Evolutionary conservation across 2,329 filamentous ascomycete genomes (phyloP).

Genomic region (Ceratocystis lukuohia): DNA sequence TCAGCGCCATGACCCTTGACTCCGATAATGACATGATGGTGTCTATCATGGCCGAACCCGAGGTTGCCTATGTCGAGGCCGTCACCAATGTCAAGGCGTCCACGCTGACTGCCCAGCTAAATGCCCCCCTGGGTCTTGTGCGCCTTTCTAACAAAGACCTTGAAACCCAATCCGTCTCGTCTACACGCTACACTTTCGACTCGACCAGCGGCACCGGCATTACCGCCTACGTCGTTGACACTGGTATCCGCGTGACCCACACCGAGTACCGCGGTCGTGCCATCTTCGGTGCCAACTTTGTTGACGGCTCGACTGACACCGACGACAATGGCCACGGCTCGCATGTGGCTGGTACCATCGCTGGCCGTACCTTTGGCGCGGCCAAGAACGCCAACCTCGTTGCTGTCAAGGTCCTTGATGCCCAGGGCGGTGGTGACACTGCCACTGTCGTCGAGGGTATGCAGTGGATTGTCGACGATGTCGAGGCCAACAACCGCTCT

Average conservation of each 20-base stretch:
- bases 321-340: slow-evolving; percentile 51
- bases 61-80: slow-evolving; percentile 42
- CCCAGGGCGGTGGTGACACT: slow-evolving; percentile 28
- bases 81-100: slow-evolving; percentile 36
- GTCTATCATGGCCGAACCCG: slow-evolving; percentile 35
- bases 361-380: slow-evolving; percentile 46
- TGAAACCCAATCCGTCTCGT: slow-evolving; percentile 23
- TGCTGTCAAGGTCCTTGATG: slow-evolving; percentile 49
- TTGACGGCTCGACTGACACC: slow-evolving; percentile 33
- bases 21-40: slow-evolving; percentile 38
- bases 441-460: slow-evolving; percentile 43
- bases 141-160: slow-evolving; percentile 36
- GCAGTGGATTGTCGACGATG: slow-evolving; percentile 41
- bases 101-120: slow-evolving; percentile 36
- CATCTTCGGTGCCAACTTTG: slow-evolving; percentile 38
- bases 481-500: slow-evolving; percentile 28
- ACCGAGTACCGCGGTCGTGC: slow-evolving; percentile 44
- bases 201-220: slow-evolving; percentile 39
- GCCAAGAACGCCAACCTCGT: slow-evolving; percentile 44
- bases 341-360: slow-evolving; percentile 51
- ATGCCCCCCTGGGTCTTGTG: slow-evolving; percentile 40
- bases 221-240: slow-evolving; percentile 52
- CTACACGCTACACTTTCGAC: slow-evolving; percentile 39
- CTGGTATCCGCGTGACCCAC: slow-evolving; percentile 46
- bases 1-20: slow-evolving; percentile 42